Evolutionary conservation across 2,329 filamentous ascomycete species (phyloP).

Genomic region (Blumeria hordei): DNA sequence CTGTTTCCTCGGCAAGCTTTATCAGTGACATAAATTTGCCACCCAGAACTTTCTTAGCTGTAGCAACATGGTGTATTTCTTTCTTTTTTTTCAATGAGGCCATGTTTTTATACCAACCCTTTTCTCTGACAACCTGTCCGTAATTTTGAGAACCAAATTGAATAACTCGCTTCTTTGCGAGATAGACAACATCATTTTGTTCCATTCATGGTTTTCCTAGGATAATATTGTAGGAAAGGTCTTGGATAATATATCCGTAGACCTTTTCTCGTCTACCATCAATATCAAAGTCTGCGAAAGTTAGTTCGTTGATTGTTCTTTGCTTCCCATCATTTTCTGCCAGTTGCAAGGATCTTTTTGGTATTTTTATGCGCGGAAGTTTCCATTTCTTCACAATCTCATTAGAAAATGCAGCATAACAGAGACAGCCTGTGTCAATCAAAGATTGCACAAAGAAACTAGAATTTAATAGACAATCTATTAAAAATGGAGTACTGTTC

Average conservation of each 20-base stretch:
- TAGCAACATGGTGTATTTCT: background rate
- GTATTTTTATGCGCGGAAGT: background rate
- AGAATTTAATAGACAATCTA: background rate
- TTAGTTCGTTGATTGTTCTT: background rate
- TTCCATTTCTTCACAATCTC: background rate
- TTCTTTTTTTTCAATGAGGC: background rate
- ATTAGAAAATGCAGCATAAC: background rate
- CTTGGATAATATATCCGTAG: background rate
- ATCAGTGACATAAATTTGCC: background rate
- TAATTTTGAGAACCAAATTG: background rate
- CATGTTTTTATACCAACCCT: background rate
- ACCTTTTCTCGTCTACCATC: background rate
- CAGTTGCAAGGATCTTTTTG: background rate
- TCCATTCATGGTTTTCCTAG: background rate
- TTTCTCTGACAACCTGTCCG: background rate
- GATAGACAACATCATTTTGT: background rate
- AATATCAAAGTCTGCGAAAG: background rate
- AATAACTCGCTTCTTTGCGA: background rate
- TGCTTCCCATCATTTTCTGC: background rate
- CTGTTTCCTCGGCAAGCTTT: background rate
- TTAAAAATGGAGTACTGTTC: conserved; percentile 1
- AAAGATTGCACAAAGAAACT: background rate
- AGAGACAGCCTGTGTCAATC: background rate
- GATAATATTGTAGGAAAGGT: background rate
- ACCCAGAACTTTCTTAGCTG: background rate